Percentiles rank a stretch among this genome's conserved stretches.
phyloP scores from a whole-genome alignment of 305 asterid genomes.

The Solanum hybrid region DNA sequence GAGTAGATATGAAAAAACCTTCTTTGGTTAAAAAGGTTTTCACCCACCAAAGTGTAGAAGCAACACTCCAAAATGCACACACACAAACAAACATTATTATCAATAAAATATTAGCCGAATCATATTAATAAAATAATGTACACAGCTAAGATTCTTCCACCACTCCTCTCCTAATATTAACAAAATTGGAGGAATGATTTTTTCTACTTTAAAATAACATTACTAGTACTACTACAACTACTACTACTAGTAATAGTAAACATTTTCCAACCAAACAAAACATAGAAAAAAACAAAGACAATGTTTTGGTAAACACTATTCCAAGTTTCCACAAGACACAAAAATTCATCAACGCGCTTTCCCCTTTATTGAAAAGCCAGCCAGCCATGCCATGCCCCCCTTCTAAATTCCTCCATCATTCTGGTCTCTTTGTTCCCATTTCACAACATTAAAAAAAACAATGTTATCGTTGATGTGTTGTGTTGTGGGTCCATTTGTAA shows the following conservation, averaged over 20 bases:
- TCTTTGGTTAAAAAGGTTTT: background rate
- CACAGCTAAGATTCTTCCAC: constrained; percentile 26
- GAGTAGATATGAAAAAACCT: background rate
- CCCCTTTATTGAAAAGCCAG: constrained; percentile 2
- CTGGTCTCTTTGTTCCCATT: constrained; percentile 7
- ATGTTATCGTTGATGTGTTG: background rate
- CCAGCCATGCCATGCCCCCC: background rate
- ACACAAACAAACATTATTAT: background rate
- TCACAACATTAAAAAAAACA: constrained; percentile 13
- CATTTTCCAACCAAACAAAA: background rate
- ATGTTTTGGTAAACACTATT: background rate
- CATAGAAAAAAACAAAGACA: background rate
- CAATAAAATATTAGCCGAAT: constrained; percentile 4
- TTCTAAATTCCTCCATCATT: background rate
- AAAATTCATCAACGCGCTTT: constrained; percentile 12
- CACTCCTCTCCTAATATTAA: constrained; percentile 15
- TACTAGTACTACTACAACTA: background rate
- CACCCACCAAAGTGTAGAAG: background rate
- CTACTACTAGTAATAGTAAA: background rate
- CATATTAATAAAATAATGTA: constrained; percentile 21
- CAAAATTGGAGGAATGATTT: constrained; percentile 13
- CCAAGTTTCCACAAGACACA: constrained; percentile 3
- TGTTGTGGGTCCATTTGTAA: constrained; percentile 1
- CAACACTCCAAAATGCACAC: background rate
- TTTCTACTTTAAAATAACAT: background rate